Evolutionary conservation across 2,329 filamentous ascomycete genomes (phyloP), one percentile per base, ranked within the genome.

Genomic region (Phaeosphaeriaceae sp.): DNA sequence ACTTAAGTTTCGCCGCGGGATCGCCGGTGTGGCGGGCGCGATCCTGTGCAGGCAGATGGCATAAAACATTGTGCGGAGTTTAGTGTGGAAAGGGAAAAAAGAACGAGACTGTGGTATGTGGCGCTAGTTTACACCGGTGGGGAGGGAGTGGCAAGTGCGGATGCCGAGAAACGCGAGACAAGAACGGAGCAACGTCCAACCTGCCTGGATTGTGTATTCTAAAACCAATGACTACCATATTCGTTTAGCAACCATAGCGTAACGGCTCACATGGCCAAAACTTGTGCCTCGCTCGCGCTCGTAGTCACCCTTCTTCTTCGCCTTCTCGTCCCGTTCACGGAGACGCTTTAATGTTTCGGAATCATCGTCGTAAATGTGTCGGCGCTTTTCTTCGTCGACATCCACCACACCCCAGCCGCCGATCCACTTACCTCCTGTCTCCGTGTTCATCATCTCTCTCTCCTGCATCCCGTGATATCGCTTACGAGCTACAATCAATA

Each of bases 161-260:
- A 9, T 26, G 23, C 23, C 23, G 23, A 26, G 23, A 26, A 9
- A 9, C 11, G 23, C 23, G 23, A 26, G 23, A 9, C 23, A 7
- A 26, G 23, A 4, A 26, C 23, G 23, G 23, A 26, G 23, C 7
- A 26, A 26, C 23, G 2, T 26, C 6, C 7, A 26, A 8, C 23
- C 7, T 26, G 11, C 11, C 6, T 26, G 7, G 7, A 26, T 26
- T 26, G 7, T 26, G 23, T 8, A 26, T 8, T 26, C 6, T 26
- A 26, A 26, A 26, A 26, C 23, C 6, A 11, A 26, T n/a, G 23
- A 11, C 64, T 76, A 97, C 94, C 94, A 99, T 63, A 99, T 99
- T 70, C 94, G 83, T 81, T 97, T 97, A 0, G 91, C 90, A 63
- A 92, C 87, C 94, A 97, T 97, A 69, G 92, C 91, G 76, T 97